Conservation (phyloP, 2,329 filamentous ascomycete species). For the Juglanconis juglandina region DNA sequence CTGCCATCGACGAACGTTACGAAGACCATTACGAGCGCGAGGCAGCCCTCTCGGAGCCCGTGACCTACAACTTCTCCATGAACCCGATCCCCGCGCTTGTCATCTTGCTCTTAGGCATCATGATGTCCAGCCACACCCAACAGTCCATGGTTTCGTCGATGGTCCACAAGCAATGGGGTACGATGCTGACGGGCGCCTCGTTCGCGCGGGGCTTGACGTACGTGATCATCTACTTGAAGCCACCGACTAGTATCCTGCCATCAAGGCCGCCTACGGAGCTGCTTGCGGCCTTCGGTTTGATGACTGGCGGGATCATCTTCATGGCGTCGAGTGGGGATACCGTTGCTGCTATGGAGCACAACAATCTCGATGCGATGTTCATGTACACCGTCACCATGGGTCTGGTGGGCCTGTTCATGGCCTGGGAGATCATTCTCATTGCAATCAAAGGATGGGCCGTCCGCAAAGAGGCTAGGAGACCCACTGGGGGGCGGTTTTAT, state of each 20-base stretch:
- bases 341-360: conserved; percentile 70
- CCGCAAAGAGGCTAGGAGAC: conserved; percentile 38
- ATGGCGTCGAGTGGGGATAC: conserved; percentile 81
- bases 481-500: background rate
- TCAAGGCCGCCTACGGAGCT: conserved; percentile 87
- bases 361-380: conserved; percentile 85
- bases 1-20: conserved; percentile 30
- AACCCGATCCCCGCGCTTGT: conserved; percentile 87
- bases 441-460: conserved; percentile 86
- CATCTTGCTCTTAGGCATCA: conserved; percentile 81
- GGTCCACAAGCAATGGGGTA: conserved; percentile 93
- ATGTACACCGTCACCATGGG: conserved; percentile 87
- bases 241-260: conserved; percentile 75
- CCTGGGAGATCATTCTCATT: conserved; percentile 74
- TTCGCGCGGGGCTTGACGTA: conserved; percentile 78
- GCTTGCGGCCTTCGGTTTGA: conserved; percentile 80
- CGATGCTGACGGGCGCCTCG: conserved; percentile 75
- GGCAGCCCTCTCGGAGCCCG: conserved; percentile 52
- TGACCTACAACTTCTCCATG: conserved; percentile 69
- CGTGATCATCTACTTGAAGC: conserved; percentile 72
- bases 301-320: conserved; percentile 84
- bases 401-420: conserved; percentile 77
- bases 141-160: conserved; percentile 78
- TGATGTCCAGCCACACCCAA: conserved; percentile 95
- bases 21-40: conserved; percentile 44